Percentiles rank a stretch among this genome's conserved stretches.
Conservation (phyloP, 2,329 filamentous ascomycete species). For the Fusarium mundagurra region DNA sequence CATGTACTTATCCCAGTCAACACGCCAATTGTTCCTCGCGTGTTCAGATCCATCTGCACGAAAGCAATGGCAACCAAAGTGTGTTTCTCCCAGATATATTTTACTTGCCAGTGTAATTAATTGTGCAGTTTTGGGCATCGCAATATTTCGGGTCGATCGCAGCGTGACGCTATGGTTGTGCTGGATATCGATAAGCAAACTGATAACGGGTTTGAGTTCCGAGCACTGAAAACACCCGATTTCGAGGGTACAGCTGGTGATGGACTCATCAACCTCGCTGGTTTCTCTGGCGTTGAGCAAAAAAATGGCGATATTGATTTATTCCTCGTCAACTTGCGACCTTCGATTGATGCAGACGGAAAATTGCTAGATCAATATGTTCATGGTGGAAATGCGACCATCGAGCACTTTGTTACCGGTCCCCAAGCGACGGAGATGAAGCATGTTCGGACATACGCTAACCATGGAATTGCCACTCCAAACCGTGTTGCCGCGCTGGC, state of each 20-base stretch:
- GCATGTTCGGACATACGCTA: constrained; percentile 27
- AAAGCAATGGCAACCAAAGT: constrained; percentile 36
- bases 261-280: constrained; percentile 43
- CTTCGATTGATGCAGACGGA: constrained; percentile 21
- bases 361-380: constrained; percentile 13
- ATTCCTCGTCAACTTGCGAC: constrained; percentile 29
- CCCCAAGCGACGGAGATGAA: constrained; percentile 15
- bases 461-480: constrained; percentile 27
- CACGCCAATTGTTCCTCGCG: constrained; percentile 37
- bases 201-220: constrained; percentile 31
- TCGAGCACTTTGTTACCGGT: constrained; percentile 30
- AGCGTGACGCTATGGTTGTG: constrained; percentile 45
- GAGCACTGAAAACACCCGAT: constrained; percentile 38
- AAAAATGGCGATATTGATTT: constrained; percentile 24
- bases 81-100: background rate
- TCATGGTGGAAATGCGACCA: constrained; percentile 20
- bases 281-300: constrained; percentile 45
- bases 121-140: constrained; percentile 20
- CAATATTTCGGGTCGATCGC: constrained; percentile 44
- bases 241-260: constrained; percentile 47
- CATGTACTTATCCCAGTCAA: constrained; percentile 40
- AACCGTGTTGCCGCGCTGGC: constrained; percentile 32
- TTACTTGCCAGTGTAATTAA: no score
- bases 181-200: constrained; percentile 47
- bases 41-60: constrained; percentile 35